phyloP scores from a whole-genome alignment of 2,329 filamentous ascomycete genomes.

The Hymenoscyphus infarciens region DNA sequence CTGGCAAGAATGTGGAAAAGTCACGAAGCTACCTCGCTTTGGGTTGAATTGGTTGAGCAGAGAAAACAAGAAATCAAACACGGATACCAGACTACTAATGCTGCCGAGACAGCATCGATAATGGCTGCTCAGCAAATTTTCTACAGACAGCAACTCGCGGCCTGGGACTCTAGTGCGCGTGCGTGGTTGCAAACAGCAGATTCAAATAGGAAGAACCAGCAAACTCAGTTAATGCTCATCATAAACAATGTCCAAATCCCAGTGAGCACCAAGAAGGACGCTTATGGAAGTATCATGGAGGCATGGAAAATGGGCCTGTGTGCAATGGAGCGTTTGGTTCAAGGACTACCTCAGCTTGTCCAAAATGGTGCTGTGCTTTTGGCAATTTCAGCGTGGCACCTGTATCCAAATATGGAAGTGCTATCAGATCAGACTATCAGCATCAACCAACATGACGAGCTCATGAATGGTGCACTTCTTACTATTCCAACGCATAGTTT shows the following conservation, averaged over 20 bases:
- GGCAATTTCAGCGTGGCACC: conserved; percentile 22
- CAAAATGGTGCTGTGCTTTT: conserved; percentile 17
- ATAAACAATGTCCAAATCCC: conserved; percentile 24
- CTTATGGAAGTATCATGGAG: conserved; percentile 21
- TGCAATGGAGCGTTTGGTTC: conserved; percentile 19
- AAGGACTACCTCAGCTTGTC: conserved; percentile 18
- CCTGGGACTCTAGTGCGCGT: conserved; percentile 35
- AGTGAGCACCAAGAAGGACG: conserved; percentile 10
- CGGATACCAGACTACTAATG: not conserved
- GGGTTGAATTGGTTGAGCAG: conserved; percentile 34
- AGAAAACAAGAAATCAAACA: conserved; percentile 11
- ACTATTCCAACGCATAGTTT: conserved; percentile 18
- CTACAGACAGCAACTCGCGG: conserved; percentile 25
- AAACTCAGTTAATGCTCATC: conserved; percentile 29
- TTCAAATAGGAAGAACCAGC: conserved; percentile 20
- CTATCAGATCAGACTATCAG: not conserved
- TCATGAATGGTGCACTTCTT: conserved; percentile 21
- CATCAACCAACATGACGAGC: conserved; percentile 20
- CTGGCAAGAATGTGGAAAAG: conserved; percentile 33
- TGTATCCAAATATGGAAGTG: conserved; percentile 23
- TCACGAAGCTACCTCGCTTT: conserved; percentile 34
- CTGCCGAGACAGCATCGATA: not conserved
- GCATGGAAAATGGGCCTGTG: conserved; percentile 21
- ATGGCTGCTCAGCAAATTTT: conserved; percentile 23
- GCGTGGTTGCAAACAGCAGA: conserved; percentile 35